A percentile compares a stretch with the other conserved stretches of the same genome.
Evolutionary conservation across 148 eudicot species (phyloP).

Genomic region (Persicaria maculosa): DNA sequence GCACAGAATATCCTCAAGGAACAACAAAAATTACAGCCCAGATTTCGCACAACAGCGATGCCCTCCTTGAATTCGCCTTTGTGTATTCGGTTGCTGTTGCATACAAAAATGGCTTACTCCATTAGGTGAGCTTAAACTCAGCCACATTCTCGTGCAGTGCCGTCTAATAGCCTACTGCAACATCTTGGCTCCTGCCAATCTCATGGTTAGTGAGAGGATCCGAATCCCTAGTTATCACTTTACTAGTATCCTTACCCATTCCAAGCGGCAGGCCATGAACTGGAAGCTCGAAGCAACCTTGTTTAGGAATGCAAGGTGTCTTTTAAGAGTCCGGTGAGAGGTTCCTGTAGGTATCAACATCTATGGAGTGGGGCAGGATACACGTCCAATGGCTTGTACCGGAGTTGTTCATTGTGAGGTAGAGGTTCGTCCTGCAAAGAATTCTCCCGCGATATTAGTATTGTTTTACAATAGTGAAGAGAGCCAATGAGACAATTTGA

Average conservation of each 20-base stretch:
- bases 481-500: slow-evolving; percentile 2
- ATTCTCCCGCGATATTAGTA: not conserved
- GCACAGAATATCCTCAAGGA: too few species aligned
- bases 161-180: not conserved
- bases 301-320: too few species aligned
- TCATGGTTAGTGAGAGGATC: too few species aligned
- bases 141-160: not conserved
- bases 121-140: not conserved
- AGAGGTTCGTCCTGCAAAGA: slow-evolving; percentile 57
- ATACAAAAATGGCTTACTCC: not conserved
- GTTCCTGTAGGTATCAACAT: slow-evolving; percentile 24
- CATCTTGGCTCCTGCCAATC: too few species aligned
- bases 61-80: not conserved
- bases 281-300: too few species aligned
- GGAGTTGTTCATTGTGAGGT: slow-evolving; percentile 55
- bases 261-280: not conserved
- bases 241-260: too few species aligned
- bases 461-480: not conserved
- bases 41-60: not conserved
- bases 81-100: not conserved
- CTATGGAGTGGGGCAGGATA: slow-evolving; percentile 90
- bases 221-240: too few species aligned
- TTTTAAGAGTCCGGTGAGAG: too few species aligned
- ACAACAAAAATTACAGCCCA: too few species aligned
- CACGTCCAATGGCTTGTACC: slow-evolving; percentile 56